phyloP scores from a whole-genome alignment of 805 yeast genomes.

The Candida nemodendra region DNA sequence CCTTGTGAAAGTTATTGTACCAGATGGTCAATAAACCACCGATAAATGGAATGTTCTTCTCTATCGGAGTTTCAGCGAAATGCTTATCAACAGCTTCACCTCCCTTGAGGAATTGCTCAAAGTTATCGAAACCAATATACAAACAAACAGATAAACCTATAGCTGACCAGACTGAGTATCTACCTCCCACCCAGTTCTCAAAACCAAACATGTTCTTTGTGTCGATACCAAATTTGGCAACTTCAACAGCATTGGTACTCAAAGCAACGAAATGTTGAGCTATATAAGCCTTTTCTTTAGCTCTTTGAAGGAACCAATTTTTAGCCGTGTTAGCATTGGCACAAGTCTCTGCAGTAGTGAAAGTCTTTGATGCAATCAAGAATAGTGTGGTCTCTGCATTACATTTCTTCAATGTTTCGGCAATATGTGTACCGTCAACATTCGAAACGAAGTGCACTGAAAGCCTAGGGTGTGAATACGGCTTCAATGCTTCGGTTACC shows the following conservation, averaged over 20 bases:
- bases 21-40: slow-evolving; percentile 95
- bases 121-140: slow-evolving; percentile 94
- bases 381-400: slow-evolving; percentile 91
- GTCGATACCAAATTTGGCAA: slow-evolving; percentile 93
- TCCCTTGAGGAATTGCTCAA: slow-evolving; percentile 89
- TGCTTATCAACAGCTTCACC: slow-evolving; percentile 97
- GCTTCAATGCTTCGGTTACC: slow-evolving; percentile 98
- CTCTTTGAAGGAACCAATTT: slow-evolving; percentile 76
- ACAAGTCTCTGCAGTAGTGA: slow-evolving; percentile 97
- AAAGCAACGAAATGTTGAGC: slow-evolving; percentile 98
- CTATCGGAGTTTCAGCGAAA: slow-evolving; percentile 79
- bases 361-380: slow-evolving; percentile 93
- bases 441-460: slow-evolving; percentile 92
- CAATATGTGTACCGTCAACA: slow-evolving; percentile 97
- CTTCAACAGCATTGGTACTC: slow-evolving; percentile 90
- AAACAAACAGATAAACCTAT: slow-evolving; percentile 95
- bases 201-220: slow-evolving; percentile 98
- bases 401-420: slow-evolving; percentile 77
- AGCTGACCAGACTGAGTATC: slow-evolving; percentile 99
- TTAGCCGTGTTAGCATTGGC: slow-evolving; percentile 97
- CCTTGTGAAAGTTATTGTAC: slow-evolving; percentile 98
- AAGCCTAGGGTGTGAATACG: slow-evolving; percentile 73
- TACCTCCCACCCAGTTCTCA: slow-evolving; percentile 99
- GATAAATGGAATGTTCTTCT: slow-evolving; percentile 85
- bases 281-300: slow-evolving; percentile 63